Conservation (phyloP, 805 yeast genomes). For the Zygotorulaspora sp. region DNA sequence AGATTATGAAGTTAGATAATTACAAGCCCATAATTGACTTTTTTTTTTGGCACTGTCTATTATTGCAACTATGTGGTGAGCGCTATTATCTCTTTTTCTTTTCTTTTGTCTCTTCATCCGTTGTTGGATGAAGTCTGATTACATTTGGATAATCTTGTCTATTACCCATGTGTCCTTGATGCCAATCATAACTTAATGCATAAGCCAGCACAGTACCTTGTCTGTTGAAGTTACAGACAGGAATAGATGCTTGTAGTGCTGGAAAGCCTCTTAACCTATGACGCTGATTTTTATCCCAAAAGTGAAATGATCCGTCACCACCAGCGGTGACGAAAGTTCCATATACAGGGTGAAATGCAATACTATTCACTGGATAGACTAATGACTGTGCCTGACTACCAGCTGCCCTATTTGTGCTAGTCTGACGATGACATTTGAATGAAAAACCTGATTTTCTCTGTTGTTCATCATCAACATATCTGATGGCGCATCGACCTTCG, state of each 20-base stretch:
- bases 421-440: slow-evolving; percentile 89
- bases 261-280: slow-evolving; percentile 83
- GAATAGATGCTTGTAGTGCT: slow-evolving; percentile 57
- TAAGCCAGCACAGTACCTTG: slow-evolving; percentile 84
- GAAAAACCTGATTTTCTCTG: slow-evolving; percentile 74
- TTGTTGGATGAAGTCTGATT: slow-evolving; percentile 77
- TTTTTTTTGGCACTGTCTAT: background rate
- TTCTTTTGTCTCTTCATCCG: slow-evolving; percentile 77
- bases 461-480: slow-evolving; percentile 79
- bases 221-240: slow-evolving; percentile 76
- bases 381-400: slow-evolving; percentile 52
- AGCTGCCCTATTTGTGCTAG: slow-evolving; percentile 42
- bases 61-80: too few relatives aligned
- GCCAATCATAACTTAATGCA: slow-evolving; percentile 93
- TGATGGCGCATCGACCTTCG: slow-evolving; percentile 94
- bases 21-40: background rate
- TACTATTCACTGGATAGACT: slow-evolving; percentile 74
- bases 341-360: slow-evolving; percentile 80
- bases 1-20: background rate
- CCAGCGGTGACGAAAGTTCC: slow-evolving; percentile 95
- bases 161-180: slow-evolving; percentile 79
- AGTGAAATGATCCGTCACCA: slow-evolving; percentile 86
- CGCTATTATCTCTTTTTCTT: slow-evolving; percentile 38
- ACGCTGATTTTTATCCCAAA: slow-evolving; percentile 94
- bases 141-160: slow-evolving; percentile 68